These are phyloP conservation scores for Fusarium ramigenum DNA, from an alignment of 2,329 filamentous ascomycete genomes.

Conservation along the genomic window DNA sequence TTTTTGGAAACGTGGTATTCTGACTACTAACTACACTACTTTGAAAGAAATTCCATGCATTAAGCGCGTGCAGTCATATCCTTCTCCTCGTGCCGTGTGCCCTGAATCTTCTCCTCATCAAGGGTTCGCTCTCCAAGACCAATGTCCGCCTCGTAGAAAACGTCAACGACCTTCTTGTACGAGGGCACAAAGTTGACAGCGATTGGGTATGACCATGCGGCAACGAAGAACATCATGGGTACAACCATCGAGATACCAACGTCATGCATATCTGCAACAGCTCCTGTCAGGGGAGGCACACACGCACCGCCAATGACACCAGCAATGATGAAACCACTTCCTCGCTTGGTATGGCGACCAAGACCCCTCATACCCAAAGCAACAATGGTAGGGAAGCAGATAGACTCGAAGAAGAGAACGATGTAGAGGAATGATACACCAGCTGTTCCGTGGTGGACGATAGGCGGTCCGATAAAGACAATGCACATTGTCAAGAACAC, in stretches of 20 bases:
- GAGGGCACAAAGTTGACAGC: conserved; percentile 73
- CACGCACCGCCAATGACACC: conserved; percentile 78
- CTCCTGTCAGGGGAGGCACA: conserved; percentile 77
- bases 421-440: conserved; percentile 72
- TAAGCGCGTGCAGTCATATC: conserved; percentile 1
- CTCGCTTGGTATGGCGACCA: conserved; percentile 80
- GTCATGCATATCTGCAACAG: conserved; percentile 69
- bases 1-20: neutral
- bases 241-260: conserved; percentile 74
- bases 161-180: conserved; percentile 71
- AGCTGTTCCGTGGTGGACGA: conserved; percentile 56
- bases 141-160: conserved; percentile 57
- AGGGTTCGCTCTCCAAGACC: conserved; percentile 47
- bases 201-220: conserved; percentile 64
- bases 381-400: conserved; percentile 84
- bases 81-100: conserved; percentile 19
- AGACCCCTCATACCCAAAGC: conserved; percentile 79
- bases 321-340: conserved; percentile 73
- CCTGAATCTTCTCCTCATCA: conserved; percentile 44
- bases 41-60: neutral
- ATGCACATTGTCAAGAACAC: conserved; percentile 71
- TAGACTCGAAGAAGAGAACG: conserved; percentile 81
- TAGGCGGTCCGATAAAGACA: conserved; percentile 65
- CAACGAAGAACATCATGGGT: conserved; percentile 67
- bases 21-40: neutral